Evolutionary conservation across 129 eudicot genomes (phyloP).

Genomic region (Flaveria sonorensis): DNA sequence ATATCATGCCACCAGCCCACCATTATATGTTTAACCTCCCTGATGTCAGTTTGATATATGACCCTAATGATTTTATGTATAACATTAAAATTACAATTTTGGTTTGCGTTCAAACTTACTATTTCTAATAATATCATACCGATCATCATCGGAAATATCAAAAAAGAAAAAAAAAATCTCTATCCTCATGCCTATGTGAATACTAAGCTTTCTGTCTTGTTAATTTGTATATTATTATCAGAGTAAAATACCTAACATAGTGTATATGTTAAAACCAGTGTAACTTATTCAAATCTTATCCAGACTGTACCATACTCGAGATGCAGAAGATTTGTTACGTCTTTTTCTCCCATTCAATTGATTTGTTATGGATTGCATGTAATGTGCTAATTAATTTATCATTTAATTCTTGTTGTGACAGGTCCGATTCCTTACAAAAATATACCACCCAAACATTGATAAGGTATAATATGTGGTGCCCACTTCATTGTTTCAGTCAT

Average conservation of each 20-base stretch:
- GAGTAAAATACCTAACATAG: neutral
- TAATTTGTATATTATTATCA: neutral
- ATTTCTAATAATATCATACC: neutral
- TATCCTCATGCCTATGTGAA: neutral
- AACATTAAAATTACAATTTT: neutral
- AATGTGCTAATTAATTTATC: neutral
- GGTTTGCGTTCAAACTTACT: neutral
- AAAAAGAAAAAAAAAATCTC: neutral
- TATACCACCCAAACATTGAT: constrained; percentile 96
- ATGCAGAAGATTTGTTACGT: neutral
- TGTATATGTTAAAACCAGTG: neutral
- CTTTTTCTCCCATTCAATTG: neutral
- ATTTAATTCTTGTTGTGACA: constrained; percentile 38
- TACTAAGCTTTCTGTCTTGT: neutral
- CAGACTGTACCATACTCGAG: neutral
- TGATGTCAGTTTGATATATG: neutral
- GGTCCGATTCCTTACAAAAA: constrained; percentile 95
- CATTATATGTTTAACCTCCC: neutral
- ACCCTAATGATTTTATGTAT: neutral
- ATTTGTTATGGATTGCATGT: constrained; percentile 5
- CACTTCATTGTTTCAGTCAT: constrained; percentile 1
- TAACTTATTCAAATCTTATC: neutral
- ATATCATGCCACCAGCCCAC: neutral
- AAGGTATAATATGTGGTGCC: constrained; percentile 52
- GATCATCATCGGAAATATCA: neutral